Base-by-base conservation (phyloP, 2,329 filamentous ascomycete species). In the Periconia macrospinosa region DNA sequence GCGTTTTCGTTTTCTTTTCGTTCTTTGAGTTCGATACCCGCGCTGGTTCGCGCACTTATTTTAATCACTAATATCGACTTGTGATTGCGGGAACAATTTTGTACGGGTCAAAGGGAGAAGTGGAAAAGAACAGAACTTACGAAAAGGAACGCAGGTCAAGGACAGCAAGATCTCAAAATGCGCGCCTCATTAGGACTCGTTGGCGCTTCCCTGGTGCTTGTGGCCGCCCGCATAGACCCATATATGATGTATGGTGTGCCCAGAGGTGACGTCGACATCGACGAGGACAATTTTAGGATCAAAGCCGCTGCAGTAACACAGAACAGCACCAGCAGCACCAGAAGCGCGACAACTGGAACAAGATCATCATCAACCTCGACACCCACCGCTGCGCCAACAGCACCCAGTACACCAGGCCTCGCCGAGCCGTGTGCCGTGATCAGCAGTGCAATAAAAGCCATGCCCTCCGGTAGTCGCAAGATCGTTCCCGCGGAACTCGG, bases 211-310 rank as follows among this genome's bases (percentile, higher is more conserved):
- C 59, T 60, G 19, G 54, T 65, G 42, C 54, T 69, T 1, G 52
- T 50, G 35, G 53, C 58, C 15, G 61, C 63, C 30, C 61, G 58
- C 2, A 59, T 63, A 6, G 58, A 64, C 40, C 68, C 67, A 42
- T 71, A 65, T 60, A 72, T 54, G 52, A 33, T 70, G 60, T 72
- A 70, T 48, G 69, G 69, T 14, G 68, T 72, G 13, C 69, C 69
- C 1, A 64, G 63, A 41, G 65, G 65, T 30, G 65, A 50, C 37
- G 62, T 64, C 14, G 65, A 65, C 33, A 56, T 67, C 30, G 53
- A 65, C 35, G 63, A 69, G 41, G 55, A 67, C 56, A 63, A 58
- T 14, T 53, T 67, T 27, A 63, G 61, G 18, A 64, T 63, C 17
- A 48, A 55, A 30, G 50, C 57, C 19, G 56, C 59, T 15, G 60